These are phyloP conservation scores for Phaeodactylum tricornutum DNA, from an alignment of 108 stramenopile genomes.

Conservation along the genomic window DNA sequence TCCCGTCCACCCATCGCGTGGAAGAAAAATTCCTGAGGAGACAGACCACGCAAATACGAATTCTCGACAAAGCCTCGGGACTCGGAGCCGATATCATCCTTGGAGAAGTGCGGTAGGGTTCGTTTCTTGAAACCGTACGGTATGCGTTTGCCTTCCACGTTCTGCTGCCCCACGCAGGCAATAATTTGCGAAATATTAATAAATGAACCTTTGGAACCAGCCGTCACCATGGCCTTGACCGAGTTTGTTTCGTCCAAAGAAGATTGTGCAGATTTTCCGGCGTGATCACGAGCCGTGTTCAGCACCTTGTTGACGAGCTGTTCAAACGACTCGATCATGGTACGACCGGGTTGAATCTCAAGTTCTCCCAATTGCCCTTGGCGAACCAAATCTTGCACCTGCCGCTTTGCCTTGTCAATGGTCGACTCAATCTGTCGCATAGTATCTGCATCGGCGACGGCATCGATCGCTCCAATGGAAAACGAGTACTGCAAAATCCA, in stretches of 20 bases:
- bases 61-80: constrained; percentile 99
- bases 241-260: constrained; percentile 91
- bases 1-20: constrained; percentile 99
- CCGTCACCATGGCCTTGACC: constrained; percentile 95
- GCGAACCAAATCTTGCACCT: constrained; percentile 91
- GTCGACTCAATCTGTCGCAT: constrained; percentile 92
- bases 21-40: constrained; percentile 99
- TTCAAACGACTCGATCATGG: constrained; percentile 98
- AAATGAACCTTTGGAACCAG: constrained; percentile 96
- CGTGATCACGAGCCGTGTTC: constrained; percentile 93
- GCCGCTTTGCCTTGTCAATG: constrained; percentile 93
- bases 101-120: constrained; percentile 97
- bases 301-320: constrained; percentile 93
- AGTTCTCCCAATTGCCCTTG: constrained; percentile 92
- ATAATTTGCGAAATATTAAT: constrained; percentile 99
- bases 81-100: constrained; percentile 97
- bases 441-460: constrained; percentile 91
- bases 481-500: constrained; percentile 94
- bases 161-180: constrained; percentile 99
- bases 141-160: constrained; percentile 98
- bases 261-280: constrained; percentile 90
- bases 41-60: constrained; percentile 93
- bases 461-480: constrained; percentile 96
- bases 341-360: constrained; percentile 94
- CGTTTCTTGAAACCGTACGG: constrained; percentile 96